phyloP scores from a whole-genome alignment of 1,284 basidiomycete species.

The Leccinum pallidistipes region DNA sequence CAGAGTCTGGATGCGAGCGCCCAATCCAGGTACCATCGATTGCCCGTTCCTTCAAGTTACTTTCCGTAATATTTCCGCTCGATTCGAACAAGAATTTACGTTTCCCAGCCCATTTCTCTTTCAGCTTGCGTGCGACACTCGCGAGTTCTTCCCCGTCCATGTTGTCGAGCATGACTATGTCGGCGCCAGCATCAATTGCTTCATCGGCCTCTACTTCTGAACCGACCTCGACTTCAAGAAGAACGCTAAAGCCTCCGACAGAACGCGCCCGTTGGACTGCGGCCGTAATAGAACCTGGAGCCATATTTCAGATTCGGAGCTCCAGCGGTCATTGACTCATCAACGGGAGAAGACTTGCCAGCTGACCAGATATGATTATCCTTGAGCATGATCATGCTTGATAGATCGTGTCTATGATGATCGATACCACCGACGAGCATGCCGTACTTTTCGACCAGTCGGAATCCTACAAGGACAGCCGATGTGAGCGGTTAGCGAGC shows the following conservation, averaged over 20 bases:
- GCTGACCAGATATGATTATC: conserved; percentile 99
- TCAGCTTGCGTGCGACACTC: conserved; percentile 67
- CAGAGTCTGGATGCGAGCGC: neutral
- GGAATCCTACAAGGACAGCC: conserved; percentile 61
- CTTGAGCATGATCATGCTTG: conserved; percentile 71
- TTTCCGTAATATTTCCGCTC: conserved; percentile 90
- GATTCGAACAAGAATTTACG: conserved; percentile 88
- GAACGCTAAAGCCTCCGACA: conserved; percentile 91
- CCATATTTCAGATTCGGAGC: conserved; percentile 3
- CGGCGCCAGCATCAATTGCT: conserved; percentile 94
- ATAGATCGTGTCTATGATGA: conserved; percentile 94
- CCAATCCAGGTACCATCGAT: conserved; percentile 59
- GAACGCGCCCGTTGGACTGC: conserved; percentile 84
- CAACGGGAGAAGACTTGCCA: conserved; percentile 43
- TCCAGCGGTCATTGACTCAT: neutral
- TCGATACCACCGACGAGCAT: conserved; percentile 99
- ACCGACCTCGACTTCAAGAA: conserved; percentile 94
- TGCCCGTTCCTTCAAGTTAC: conserved; percentile 72
- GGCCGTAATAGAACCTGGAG: conserved; percentile 81
- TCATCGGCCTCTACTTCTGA: conserved; percentile 90
- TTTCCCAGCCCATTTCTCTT: conserved; percentile 75
- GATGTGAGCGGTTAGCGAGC: conserved; percentile 2
- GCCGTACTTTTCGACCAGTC: conserved; percentile 97
- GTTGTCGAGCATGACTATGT: conserved; percentile 98
- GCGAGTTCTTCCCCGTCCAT: conserved; percentile 78